These are phyloP conservation scores for Phytophthora podocarpi DNA, from an alignment of 352 stramenopile genomes.

Conservation along the genomic window DNA sequence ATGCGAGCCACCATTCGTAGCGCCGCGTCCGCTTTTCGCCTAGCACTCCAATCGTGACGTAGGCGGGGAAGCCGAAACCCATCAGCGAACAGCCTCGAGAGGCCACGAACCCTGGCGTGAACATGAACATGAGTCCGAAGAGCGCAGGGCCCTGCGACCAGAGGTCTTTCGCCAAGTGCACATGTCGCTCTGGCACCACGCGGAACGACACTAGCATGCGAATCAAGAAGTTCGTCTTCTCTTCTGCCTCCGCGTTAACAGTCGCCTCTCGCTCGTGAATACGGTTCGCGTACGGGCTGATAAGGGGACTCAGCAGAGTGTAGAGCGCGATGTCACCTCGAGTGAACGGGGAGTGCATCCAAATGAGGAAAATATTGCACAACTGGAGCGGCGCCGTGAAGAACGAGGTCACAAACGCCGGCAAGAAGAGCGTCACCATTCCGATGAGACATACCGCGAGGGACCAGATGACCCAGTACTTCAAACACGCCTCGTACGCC, in stretches of 20 bases:
- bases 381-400: constrained; percentile 60
- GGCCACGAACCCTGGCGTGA: constrained; percentile 85
- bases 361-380: constrained; percentile 76
- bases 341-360: constrained; percentile 81
- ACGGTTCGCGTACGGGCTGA: constrained; percentile 80
- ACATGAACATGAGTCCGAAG: constrained; percentile 80
- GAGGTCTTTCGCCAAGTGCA: constrained; percentile 76
- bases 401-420: constrained; percentile 59
- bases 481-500: constrained; percentile 75
- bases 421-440: constrained; percentile 71
- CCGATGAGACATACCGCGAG: constrained; percentile 48
- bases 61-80: constrained; percentile 85
- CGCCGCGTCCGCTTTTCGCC: constrained; percentile 73
- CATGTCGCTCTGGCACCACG: constrained; percentile 66
- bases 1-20: constrained; percentile 90
- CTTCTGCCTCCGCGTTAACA: constrained; percentile 31
- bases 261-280: constrained; percentile 46
- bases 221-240: constrained; percentile 68
- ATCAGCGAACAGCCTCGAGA: constrained; percentile 73
- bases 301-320: constrained; percentile 60
- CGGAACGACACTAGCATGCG: constrained; percentile 68
- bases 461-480: constrained; percentile 88
- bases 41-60: constrained; percentile 80
- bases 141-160: constrained; percentile 84
- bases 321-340: constrained; percentile 77